Evolutionary conservation across 2,329 filamentous ascomycete species (phyloP), one percentile per base, ranked within the genome.

Genomic region (Alternaria sp.): DNA sequence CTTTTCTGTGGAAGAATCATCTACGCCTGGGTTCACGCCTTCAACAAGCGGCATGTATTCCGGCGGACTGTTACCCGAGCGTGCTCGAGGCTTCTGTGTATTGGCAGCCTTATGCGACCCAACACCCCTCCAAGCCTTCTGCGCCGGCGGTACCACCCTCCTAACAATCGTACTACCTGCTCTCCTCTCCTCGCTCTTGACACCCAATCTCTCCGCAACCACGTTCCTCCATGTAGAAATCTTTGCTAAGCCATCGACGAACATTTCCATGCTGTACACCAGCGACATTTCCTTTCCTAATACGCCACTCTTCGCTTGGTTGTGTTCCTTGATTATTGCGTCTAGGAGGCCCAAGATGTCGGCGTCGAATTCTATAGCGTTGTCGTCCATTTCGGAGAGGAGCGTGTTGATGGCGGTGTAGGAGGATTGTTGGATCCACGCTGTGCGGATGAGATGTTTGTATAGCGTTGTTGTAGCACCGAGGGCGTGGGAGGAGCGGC

Each of bases 401-500:
- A 89, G 72, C 4, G 81, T 78, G 49, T 87, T 76, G 24, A 90
- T 84, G 1, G 81, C 80, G 3, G 70, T 63, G 2, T 86, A 80
- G 67, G 91, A 86, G 23, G 85, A 82, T 62, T 86, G 85, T 10
- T 85, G 84, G 33, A 79, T 75, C 86, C 88, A 91, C 54, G 86
- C 80, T 23, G 88, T 82, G 13, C 80, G 76, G 24, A 91, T 81
- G 33, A 92, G 82, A 48, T 86, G 81, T 70, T 90, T 88, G 80
- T 91, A 93, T 40, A 93, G 85, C 0, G 84, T 80, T 0, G 89
- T 90, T 17, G 87, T 88, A 5, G 86, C 88, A 46, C 90, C 90
- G 0, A 94, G 83, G 6, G 91, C 87, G 69, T 89, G 91, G 0
- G 89, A 89, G 1, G 86, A 84, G 1, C 90, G 82, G 2, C 90